phyloP scores from a whole-genome alignment of 306 rosid genomes.

The Cicer bijugum region DNA sequence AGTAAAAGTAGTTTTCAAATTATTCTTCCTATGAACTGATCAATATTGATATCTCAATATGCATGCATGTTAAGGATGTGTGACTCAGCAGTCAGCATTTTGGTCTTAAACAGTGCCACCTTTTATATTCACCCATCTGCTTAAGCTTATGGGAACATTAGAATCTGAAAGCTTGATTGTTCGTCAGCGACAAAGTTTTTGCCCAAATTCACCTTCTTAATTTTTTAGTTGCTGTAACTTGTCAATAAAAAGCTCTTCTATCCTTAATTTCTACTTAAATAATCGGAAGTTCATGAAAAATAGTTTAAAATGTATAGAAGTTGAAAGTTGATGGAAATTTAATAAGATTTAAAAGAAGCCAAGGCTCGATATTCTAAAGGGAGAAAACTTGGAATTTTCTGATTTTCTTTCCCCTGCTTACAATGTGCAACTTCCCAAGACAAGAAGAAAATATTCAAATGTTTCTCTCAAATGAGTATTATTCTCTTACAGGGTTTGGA shows the following conservation, averaged over 20 bases:
- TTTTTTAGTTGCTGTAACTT: background rate
- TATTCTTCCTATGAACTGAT: background rate
- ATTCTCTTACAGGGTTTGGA: background rate
- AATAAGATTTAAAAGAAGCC: background rate
- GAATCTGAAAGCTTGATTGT: constrained; percentile 7
- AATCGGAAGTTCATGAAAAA: constrained; percentile 2
- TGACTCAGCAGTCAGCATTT: background rate
- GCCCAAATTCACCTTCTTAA: background rate
- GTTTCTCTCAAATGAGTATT: constrained; percentile 18
- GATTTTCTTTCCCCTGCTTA: background rate
- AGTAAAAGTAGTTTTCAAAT: background rate
- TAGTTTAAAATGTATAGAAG: constrained; percentile 6
- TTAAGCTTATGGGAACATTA: background rate
- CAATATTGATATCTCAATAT: background rate
- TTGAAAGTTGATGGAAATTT: constrained; percentile 7
- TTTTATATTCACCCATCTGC: constrained; percentile 10
- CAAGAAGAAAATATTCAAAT: background rate
- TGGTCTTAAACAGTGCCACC: background rate
- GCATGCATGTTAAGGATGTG: background rate
- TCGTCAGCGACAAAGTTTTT: background rate
- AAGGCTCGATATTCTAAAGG: background rate
- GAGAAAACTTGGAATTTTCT: background rate
- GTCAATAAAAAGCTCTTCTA: background rate
- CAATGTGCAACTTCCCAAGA: background rate
- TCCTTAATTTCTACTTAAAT: background rate